A percentile compares a stretch with the other conserved stretches of the same genome.
These are phyloP conservation scores for Penicillium crustosum DNA, from an alignment of 2,329 filamentous ascomycete species.

Conservation along the genomic window DNA sequence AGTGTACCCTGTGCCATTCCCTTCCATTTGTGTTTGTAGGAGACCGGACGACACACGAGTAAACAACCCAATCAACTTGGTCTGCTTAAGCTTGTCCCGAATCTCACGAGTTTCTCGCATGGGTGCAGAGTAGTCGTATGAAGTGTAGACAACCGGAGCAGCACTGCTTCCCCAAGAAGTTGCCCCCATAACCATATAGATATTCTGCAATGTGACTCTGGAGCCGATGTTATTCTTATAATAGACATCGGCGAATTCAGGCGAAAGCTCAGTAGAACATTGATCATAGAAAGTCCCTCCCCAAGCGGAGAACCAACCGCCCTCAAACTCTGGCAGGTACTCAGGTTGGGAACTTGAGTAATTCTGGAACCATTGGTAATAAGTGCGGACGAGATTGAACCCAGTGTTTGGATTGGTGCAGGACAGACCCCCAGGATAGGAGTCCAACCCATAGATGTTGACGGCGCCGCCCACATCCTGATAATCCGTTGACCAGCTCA, in stretches of 20 bases:
- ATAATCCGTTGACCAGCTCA: conserved; percentile 58
- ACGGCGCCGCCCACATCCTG: conserved; percentile 57
- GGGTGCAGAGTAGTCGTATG: conserved; percentile 51
- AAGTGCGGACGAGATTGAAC: conserved; percentile 54
- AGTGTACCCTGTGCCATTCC: conserved; percentile 55
- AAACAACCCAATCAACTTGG: conserved; percentile 56
- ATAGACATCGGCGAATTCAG: conserved; percentile 55
- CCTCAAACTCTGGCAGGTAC: conserved; percentile 56
- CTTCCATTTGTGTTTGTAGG: conserved; percentile 54
- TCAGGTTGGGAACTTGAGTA: conserved; percentile 54
- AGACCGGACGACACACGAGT: conserved; percentile 54
- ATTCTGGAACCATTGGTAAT: conserved; percentile 59
- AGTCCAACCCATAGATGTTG: conserved; percentile 41
- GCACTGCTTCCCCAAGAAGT: conserved; percentile 57
- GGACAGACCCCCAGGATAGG: conserved; percentile 44
- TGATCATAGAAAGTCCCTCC: conserved; percentile 54
- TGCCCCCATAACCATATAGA: conserved; percentile 57
- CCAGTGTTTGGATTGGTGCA: conserved; percentile 53
- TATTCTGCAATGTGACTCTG: conserved; percentile 48
- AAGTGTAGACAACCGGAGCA: conserved; percentile 52
- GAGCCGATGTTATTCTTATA: conserved; percentile 59
- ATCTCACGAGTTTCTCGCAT: conserved; percentile 56
- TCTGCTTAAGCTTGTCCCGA: conserved; percentile 54
- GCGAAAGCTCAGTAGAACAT: conserved; percentile 48
- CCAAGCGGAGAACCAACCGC: conserved; percentile 57